Conservation (phyloP, 495 filamentous ascomycete species). For the Trypethelium eluteriae region DNA sequence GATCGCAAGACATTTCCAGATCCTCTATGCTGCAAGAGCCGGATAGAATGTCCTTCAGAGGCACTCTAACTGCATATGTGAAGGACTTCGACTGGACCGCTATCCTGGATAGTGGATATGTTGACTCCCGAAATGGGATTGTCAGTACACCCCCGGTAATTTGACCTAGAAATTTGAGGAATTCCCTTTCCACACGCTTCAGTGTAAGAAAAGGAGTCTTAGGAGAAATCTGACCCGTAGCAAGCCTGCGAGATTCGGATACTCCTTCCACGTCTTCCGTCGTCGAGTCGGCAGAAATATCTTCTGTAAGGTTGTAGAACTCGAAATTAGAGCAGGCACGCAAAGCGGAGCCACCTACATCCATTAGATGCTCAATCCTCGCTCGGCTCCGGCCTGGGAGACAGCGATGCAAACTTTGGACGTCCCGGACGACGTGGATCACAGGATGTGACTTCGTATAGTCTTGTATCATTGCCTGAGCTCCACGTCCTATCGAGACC, state of each 20-base stretch:
- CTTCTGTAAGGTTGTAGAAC: constrained; percentile 64
- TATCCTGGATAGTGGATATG: constrained; percentile 62
- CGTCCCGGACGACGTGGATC: constrained; percentile 64
- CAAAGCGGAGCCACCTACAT: constrained; percentile 49
- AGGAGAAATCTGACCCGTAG: constrained; percentile 40
- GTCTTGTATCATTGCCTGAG: constrained; percentile 35
- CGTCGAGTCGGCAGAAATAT: constrained; percentile 9
- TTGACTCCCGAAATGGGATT: constrained; percentile 56
- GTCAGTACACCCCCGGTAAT: constrained; percentile 49
- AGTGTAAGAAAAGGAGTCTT: constrained; percentile 57
- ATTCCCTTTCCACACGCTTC: constrained; percentile 65
- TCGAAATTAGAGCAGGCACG: constrained; percentile 67
- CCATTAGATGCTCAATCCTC: constrained; percentile 41
- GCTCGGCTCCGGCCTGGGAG: constrained; percentile 53
- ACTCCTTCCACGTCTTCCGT: constrained; percentile 23
- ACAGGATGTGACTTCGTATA: constrained; percentile 57
- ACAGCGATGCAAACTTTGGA: constrained; percentile 55
- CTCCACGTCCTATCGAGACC: constrained; percentile 43
- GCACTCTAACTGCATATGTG: constrained; percentile 59
- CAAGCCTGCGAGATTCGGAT: constrained; percentile 32
- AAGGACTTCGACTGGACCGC: constrained; percentile 57
- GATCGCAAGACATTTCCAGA: constrained; percentile 62
- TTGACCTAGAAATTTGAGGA: constrained; percentile 57
- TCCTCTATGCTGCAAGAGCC: constrained; percentile 50
- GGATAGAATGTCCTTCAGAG: constrained; percentile 52